Evolutionary conservation across 108 stramenopile genomes (phyloP), one percentile per base, ranked within the genome.

Genomic region (Pseudonitzschia multiseries): DNA sequence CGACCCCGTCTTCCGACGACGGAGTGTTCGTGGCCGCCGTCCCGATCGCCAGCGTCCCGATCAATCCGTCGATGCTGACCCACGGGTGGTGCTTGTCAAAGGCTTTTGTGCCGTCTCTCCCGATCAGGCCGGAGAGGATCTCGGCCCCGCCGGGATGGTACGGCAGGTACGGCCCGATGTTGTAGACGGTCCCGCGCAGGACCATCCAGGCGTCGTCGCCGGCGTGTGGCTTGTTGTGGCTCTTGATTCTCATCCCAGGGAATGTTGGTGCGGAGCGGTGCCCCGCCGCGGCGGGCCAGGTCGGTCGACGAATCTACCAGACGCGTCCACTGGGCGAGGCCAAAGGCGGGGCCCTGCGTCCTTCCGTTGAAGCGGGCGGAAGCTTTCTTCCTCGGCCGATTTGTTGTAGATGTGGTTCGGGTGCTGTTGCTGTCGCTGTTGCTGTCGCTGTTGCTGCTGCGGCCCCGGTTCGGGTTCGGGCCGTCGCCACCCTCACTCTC

Each of bases 61-160:
- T 76, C 52, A 83, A 53, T 42, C 80, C 83, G 26, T 95, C 90
- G 29, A 86, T 78, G 74, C 93, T 95, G 51, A 95, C 91, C 92
- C 93, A 97, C 31, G 73, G 69, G 79, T 97, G 96, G 71, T 93
- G 94, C 73, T 94, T 96, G 48, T 97, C 93, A 85, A 95, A 99
- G 24, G 84, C 89, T n/a, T n/a, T 33, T 17, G 61, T 62, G 20
- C 33, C 41, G n/a, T 62, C 61, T 74, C 97, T 28, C 98, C 98
- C 64, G 90, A 77, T 24, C 75, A 77, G 27, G 65, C 67, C 29
- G 33, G 15, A 3, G 33, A 99, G 74, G 63, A 94, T 93, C 15
- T 71, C 75, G 26, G 80, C 69, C 10, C 98, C 98, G 14, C 98
- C 98, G 10, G 98, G 98, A 86, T 99, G 98, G 75, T 99, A 99